phyloP scores from a whole-genome alignment of 2,329 filamentous ascomycete genomes.

The Coniochaeta prunicola region DNA sequence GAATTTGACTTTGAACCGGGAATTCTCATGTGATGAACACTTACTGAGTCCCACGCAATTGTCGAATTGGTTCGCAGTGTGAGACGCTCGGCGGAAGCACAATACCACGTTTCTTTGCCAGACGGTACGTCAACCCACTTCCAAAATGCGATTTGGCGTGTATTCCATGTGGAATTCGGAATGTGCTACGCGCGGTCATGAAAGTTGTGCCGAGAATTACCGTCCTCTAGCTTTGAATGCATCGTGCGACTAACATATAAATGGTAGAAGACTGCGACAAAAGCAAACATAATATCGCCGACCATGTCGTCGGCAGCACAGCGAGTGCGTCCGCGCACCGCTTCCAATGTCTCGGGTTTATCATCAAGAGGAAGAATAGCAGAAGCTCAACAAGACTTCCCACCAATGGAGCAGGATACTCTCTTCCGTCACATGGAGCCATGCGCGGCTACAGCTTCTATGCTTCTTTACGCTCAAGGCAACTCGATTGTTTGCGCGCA shows the following conservation, averaged over 20 bases:
- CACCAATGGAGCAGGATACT: slow-evolving; percentile 38
- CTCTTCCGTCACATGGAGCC: slow-evolving; percentile 64
- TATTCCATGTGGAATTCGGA: not conserved
- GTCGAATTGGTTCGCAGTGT: slow-evolving; percentile 29
- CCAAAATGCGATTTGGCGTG: not conserved
- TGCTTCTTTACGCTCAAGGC: slow-evolving; percentile 84
- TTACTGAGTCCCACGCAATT: slow-evolving; percentile 29
- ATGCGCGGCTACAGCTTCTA: slow-evolving; percentile 82
- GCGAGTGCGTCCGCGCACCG: slow-evolving; percentile 50
- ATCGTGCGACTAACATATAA: slow-evolving; percentile 17
- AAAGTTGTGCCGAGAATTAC: slow-evolving; percentile 11
- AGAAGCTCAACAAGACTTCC: slow-evolving; percentile 41
- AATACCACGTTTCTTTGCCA: slow-evolving; percentile 22
- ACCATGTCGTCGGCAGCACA: slow-evolving; percentile 51
- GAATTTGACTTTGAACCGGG: not conserved
- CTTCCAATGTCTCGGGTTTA: slow-evolving; percentile 50
- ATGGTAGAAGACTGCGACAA: slow-evolving; percentile 10
- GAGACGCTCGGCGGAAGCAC: slow-evolving; percentile 18
- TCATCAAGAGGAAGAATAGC: slow-evolving; percentile 40
- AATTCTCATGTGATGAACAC: slow-evolving; percentile 31
- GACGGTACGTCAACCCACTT: slow-evolving; percentile 27
- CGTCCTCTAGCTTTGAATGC: slow-evolving; percentile 9
- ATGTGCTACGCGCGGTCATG: not conserved
- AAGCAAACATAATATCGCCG: slow-evolving; percentile 30
- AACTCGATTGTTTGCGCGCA: slow-evolving; percentile 79